phyloP scores from a whole-genome alignment of 208 protist species.

The Lotmaria passim region DNA sequence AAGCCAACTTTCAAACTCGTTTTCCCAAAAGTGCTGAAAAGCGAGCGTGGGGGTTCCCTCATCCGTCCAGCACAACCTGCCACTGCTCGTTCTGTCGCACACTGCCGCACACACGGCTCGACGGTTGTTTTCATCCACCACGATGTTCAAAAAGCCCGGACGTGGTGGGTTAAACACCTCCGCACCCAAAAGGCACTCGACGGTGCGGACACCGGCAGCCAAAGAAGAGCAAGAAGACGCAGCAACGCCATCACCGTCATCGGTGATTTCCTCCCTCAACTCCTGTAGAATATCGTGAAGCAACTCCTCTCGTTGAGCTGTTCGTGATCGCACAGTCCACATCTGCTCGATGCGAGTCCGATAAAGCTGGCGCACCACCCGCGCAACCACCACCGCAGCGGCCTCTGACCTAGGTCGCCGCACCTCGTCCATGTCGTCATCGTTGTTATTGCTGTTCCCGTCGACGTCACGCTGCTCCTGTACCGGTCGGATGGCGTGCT shows the following conservation, averaged over 20 bases:
- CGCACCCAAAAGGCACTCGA: neutral
- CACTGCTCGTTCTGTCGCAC: too few species aligned
- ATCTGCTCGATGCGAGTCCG: slow-evolving; percentile 43
- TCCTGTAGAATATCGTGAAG: slow-evolving; percentile 12
- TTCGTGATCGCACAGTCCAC: slow-evolving; percentile 29
- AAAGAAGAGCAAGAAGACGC: too few species aligned
- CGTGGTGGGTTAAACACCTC: slow-evolving; percentile 12
- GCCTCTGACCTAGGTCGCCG: too few species aligned
- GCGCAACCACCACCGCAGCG: slow-evolving; percentile 12
- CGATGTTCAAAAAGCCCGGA: neutral
- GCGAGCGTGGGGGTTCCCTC: slow-evolving; percentile 16
- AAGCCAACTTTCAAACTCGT: slow-evolving; percentile 19
- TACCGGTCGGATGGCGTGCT: neutral
- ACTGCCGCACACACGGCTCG: too few species aligned
- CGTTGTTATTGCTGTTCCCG: neutral
- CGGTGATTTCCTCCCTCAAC: neutral
- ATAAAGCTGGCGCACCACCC: slow-evolving; percentile 27
- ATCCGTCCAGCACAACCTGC: slow-evolving; percentile 1
- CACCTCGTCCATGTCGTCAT: too few species aligned
- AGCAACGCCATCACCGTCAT: neutral
- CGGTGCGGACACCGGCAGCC: neutral
- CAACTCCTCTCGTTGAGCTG: slow-evolving; percentile 17
- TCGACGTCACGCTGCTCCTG: neutral
- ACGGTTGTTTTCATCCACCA: too few species aligned
- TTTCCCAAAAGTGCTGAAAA: slow-evolving; percentile 28